Evolutionary conservation across 2,329 filamentous ascomycete species (phyloP).

Genomic region (Exophiala lecanii-corni): DNA sequence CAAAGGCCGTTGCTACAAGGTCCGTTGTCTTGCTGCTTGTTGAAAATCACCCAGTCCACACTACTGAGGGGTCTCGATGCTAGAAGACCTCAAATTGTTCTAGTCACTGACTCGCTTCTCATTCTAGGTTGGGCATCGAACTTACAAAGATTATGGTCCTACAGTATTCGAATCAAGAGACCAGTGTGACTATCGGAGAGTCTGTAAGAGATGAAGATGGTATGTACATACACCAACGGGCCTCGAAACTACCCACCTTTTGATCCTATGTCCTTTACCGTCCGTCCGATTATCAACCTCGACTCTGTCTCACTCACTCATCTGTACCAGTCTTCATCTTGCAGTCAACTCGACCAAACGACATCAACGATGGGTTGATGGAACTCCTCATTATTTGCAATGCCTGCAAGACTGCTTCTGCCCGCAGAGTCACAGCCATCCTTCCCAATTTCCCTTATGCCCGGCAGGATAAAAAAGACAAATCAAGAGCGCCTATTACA

Average conservation of each 20-base stretch:
- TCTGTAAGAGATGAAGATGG: constrained; percentile 94
- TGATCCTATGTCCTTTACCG: constrained; percentile 7
- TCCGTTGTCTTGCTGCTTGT: too few relatives aligned
- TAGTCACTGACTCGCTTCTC: too few relatives aligned
- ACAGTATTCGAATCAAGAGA: constrained; percentile 61
- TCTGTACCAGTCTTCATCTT: constrained; percentile 73
- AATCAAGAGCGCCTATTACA: constrained; percentile 91
- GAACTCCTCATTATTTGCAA: constrained; percentile 98
- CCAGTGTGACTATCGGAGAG: constrained; percentile 81
- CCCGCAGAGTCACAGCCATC: constrained; percentile 88
- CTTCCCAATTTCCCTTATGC: constrained; percentile 97
- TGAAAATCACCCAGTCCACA: too few relatives aligned
- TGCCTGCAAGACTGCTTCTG: constrained; percentile 79
- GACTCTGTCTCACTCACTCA: constrained; percentile 7
- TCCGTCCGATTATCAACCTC: too few relatives aligned
- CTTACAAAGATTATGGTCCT: constrained; percentile 64
- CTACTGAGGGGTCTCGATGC: too few relatives aligned
- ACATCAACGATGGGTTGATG: constrained; percentile 98
- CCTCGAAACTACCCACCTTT: constrained; percentile 17
- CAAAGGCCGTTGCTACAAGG: constrained; percentile 64
- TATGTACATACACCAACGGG: too few relatives aligned
- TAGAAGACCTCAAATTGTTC: too few relatives aligned
- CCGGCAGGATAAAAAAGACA: constrained; percentile 96
- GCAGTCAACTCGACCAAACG: constrained; percentile 79
- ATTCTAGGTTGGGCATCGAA: constrained; percentile 58